Evolutionary conservation across 2,329 filamentous ascomycete genomes (phyloP).

Genomic region (Lecanicillium sp.): DNA sequence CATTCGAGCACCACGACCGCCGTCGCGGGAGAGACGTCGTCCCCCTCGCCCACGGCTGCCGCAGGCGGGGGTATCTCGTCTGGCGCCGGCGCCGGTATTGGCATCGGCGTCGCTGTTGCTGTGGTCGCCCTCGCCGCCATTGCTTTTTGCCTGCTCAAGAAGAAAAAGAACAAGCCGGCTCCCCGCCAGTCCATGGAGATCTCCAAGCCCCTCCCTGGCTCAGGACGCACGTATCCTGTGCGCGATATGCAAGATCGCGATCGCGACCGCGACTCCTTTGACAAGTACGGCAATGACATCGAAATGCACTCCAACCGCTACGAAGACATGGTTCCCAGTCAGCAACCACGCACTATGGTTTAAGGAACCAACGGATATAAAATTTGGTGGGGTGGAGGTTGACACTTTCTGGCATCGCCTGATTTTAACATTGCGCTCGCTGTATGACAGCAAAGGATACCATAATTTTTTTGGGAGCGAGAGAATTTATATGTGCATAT

Average conservation of each 20-base stretch:
- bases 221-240: conserved; percentile 33
- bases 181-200: conserved; percentile 35
- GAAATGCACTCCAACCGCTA: conserved; percentile 49
- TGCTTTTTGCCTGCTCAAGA: conserved; percentile 32
- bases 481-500: background rate
- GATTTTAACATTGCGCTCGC: no score
- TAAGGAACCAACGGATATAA: conserved; percentile 15
- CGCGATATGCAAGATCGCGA: conserved; percentile 29
- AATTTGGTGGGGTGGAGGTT: background rate
- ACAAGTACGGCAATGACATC: conserved; percentile 36
- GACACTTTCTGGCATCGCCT: no score
- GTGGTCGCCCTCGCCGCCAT: conserved; percentile 34
- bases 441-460: no score
- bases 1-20: conserved; percentile 5
- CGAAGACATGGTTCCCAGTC: conserved; percentile 51
- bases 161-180: conserved; percentile 20
- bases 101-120: conserved; percentile 39
- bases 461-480: no score
- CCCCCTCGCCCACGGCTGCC: conserved; percentile 9
- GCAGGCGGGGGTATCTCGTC: conserved; percentile 30
- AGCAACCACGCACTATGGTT: conserved; percentile 41
- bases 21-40: conserved; percentile 4
- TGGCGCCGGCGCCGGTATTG: conserved; percentile 44
- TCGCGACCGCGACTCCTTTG: conserved; percentile 23
- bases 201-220: conserved; percentile 44